These are phyloP conservation scores for Westerdykella sp. DNA, from an alignment of 2,329 filamentous ascomycete species.

Conservation along the genomic window DNA sequence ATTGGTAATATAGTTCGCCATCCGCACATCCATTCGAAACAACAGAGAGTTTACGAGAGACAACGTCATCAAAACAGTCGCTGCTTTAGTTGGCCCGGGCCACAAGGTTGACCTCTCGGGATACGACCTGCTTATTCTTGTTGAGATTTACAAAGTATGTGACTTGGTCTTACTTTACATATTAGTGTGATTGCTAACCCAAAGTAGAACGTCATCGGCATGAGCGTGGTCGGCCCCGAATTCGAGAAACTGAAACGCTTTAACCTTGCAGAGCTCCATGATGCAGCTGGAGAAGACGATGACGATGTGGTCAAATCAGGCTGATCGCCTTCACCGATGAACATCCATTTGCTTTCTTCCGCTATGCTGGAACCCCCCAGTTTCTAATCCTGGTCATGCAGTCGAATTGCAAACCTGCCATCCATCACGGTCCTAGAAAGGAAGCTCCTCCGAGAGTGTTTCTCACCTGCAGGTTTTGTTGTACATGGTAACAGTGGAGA, in stretches of 20 bases:
- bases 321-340: background rate
- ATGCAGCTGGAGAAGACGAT: conserved; percentile 37
- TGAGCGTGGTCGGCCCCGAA: conserved; percentile 70
- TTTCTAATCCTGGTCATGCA: no score
- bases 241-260: conserved; percentile 71
- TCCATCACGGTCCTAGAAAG: background rate
- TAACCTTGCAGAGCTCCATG: conserved; percentile 70
- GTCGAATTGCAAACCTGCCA: no score
- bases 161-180: background rate
- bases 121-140: conserved; percentile 72
- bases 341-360: background rate
- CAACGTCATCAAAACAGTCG: conserved; percentile 65
- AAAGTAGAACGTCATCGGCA: conserved; percentile 62
- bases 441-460: conserved; percentile 13
- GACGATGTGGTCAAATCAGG: background rate
- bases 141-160: conserved; percentile 72
- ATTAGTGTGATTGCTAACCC: conserved; percentile 10
- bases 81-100: conserved; percentile 55
- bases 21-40: conserved; percentile 70
- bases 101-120: conserved; percentile 72
- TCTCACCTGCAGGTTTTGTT: conserved; percentile 14
- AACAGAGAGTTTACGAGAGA: conserved; percentile 63
- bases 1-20: conserved; percentile 60
- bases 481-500: conserved; percentile 8
- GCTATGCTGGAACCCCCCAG: background rate